A percentile compares a stretch with the other conserved stretches of the same genome.
phyloP scores from a whole-genome alignment of 176 grass and related monocot genomes.

The Tillandsia leiboldiana region DNA sequence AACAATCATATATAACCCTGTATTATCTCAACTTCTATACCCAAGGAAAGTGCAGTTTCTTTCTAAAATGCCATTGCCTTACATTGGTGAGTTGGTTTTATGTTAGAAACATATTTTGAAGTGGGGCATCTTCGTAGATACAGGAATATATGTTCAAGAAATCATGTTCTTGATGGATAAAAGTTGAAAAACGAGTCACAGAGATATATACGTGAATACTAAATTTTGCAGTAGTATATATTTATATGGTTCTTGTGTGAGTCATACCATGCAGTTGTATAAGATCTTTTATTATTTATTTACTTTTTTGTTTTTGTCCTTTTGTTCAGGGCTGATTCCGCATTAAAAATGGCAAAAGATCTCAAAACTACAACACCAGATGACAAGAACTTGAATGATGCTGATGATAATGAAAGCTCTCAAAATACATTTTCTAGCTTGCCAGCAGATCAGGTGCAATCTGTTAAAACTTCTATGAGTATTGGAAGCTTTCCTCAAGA shows the following conservation, averaged over 20 bases:
- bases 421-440: conserved; percentile 76
- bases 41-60: no score
- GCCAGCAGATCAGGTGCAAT: conserved; percentile 65
- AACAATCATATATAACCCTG: no score
- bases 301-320: conserved; percentile 24
- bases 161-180: no score
- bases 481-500: conserved; percentile 72
- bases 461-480: conserved; percentile 62
- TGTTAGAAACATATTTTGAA: background rate
- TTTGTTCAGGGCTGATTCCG: conserved; percentile 74
- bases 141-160: no score
- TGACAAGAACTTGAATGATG: conserved; percentile 50
- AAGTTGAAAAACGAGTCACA: no score
- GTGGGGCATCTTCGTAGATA: no score
- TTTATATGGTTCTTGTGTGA: background rate
- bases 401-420: conserved; percentile 53
- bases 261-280: background rate
- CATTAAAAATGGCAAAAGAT: conserved; percentile 86
- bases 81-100: background rate
- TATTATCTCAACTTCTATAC: no score
- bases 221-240: background rate
- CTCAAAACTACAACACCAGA: conserved; percentile 52
- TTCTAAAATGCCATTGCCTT: no score
- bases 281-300: conserved; percentile 7
- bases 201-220: no score